Conservation (phyloP, 495 filamentous ascomycete genomes). For the Talaromyces proteolyticus region DNA sequence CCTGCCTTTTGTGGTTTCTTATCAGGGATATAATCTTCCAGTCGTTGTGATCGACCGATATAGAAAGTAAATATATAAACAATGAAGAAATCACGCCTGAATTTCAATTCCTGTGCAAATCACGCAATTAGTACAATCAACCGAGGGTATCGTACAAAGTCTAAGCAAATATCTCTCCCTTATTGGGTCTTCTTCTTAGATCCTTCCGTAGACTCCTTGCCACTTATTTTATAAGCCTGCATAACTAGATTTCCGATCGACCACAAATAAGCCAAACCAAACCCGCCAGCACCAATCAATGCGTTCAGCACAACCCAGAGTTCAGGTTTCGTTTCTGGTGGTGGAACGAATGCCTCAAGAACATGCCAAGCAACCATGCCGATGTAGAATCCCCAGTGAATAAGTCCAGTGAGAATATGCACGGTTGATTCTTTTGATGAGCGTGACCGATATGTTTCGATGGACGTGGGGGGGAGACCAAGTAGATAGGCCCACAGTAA, state of each 20-base stretch:
- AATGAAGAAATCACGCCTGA: too few species aligned
- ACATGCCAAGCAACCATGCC: conserved; percentile 77
- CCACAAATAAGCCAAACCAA: conserved; percentile 85
- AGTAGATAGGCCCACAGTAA: conserved; percentile 87
- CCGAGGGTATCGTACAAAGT: too few species aligned
- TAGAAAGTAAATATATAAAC: too few species aligned
- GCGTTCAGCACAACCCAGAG: conserved; percentile 91
- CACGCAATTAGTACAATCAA: too few species aligned
- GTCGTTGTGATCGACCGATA: too few species aligned
- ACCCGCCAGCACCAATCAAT: conserved; percentile 76
- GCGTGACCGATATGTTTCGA: conserved; percentile 53
- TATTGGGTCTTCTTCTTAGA: conserved; percentile 36
- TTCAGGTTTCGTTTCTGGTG: conserved; percentile 76
- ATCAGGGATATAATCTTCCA: too few species aligned
- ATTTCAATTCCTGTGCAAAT: too few species aligned
- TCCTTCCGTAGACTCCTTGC: conserved; percentile 18
- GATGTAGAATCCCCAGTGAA: conserved; percentile 72
- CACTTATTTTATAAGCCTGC: conserved; percentile 42
- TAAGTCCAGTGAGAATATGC: conserved; percentile 50
- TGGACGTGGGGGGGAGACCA: conserved; percentile 72
- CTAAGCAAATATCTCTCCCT: not conserved
- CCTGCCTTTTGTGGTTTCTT: too few species aligned
- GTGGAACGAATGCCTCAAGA: conserved; percentile 56
- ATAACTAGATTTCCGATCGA: conserved; percentile 66
- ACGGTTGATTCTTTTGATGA: conserved; percentile 32